phyloP scores from a whole-genome alignment of 202 grass and related monocot species.

The Saccharum hybrid region DNA sequence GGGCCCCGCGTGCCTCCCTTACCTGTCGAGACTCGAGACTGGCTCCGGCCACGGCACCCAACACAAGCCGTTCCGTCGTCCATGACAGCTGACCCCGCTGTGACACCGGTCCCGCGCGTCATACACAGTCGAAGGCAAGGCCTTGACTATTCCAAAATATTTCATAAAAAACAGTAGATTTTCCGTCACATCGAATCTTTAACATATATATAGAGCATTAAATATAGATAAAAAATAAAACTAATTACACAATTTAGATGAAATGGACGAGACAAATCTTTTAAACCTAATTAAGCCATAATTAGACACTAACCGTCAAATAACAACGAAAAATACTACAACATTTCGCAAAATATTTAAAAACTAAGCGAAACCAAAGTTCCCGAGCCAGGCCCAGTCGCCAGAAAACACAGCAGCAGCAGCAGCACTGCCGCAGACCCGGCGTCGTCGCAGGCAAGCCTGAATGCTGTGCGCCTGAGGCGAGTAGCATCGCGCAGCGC shows the following conservation, averaged over 20 bases:
- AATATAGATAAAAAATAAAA: too few relatives aligned
- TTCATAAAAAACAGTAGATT: too few relatives aligned
- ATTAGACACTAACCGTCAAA: too few relatives aligned
- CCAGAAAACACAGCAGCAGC: neutral
- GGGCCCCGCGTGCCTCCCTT: conserved; percentile 18
- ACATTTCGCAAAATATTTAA: too few relatives aligned
- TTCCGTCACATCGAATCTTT: too few relatives aligned
- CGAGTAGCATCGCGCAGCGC: neutral
- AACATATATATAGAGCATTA: too few relatives aligned
- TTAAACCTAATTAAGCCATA: too few relatives aligned
- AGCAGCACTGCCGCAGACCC: neutral
- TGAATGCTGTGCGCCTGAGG: neutral
- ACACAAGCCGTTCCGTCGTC: neutral
- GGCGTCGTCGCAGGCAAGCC: conserved; percentile 14
- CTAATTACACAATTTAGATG: too few relatives aligned
- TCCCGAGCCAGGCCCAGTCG: neutral
- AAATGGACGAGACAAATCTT: too few relatives aligned
- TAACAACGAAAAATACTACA: too few relatives aligned
- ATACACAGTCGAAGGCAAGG: neutral
- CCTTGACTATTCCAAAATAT: too few relatives aligned
- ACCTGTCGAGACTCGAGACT: neutral
- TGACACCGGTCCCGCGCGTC: conserved; percentile 8
- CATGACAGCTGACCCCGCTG: conserved; percentile 1
- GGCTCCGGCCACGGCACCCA: neutral
- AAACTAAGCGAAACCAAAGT: too few relatives aligned